These are phyloP conservation scores for Blastomyces emzantsi DNA, from an alignment of 2,329 filamentous ascomycete species.

Conservation along the genomic window DNA sequence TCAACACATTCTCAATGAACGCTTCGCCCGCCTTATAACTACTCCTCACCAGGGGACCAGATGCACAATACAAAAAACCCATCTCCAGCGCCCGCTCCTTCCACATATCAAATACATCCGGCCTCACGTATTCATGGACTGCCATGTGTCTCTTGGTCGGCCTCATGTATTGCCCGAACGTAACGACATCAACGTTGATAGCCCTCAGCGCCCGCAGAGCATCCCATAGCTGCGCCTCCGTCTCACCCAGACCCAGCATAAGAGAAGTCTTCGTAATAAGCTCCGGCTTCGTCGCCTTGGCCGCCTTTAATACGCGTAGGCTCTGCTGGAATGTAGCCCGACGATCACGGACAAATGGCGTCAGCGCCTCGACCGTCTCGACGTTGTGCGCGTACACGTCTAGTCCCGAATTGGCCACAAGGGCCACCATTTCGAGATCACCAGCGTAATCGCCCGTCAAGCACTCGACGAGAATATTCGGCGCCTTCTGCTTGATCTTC, in stretches of 20 bases:
- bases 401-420: slow-evolving; percentile 78
- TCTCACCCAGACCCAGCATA: slow-evolving; percentile 93
- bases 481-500: slow-evolving; percentile 74
- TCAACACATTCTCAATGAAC: slow-evolving; percentile 96
- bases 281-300: slow-evolving; percentile 64
- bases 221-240: slow-evolving; percentile 73
- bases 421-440: slow-evolving; percentile 72
- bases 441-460: slow-evolving; percentile 73
- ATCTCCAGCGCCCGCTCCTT: slow-evolving; percentile 79
- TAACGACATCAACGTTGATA: slow-evolving; percentile 82
- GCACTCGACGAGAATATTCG: slow-evolving; percentile 38
- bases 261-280: slow-evolving; percentile 98
- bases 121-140: slow-evolving; percentile 90
- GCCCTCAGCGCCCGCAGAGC: slow-evolving; percentile 71
- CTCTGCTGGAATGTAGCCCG: slow-evolving; percentile 84
- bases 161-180: slow-evolving; percentile 99
- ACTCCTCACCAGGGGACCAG: slow-evolving; percentile 82
- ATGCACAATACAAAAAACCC: slow-evolving; percentile 95
- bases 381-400: slow-evolving; percentile 98
- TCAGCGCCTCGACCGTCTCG: slow-evolving; percentile 86
- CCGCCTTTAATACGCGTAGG: slow-evolving; percentile 66
- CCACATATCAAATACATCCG: slow-evolving; percentile 87
- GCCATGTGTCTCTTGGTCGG: slow-evolving; percentile 97
- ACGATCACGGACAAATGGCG: slow-evolving; percentile 80
- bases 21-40: slow-evolving; percentile 98